Evolutionary conservation across 192 early-diverging fungal species (phyloP).

Genomic region (Coemansia sp.): DNA sequence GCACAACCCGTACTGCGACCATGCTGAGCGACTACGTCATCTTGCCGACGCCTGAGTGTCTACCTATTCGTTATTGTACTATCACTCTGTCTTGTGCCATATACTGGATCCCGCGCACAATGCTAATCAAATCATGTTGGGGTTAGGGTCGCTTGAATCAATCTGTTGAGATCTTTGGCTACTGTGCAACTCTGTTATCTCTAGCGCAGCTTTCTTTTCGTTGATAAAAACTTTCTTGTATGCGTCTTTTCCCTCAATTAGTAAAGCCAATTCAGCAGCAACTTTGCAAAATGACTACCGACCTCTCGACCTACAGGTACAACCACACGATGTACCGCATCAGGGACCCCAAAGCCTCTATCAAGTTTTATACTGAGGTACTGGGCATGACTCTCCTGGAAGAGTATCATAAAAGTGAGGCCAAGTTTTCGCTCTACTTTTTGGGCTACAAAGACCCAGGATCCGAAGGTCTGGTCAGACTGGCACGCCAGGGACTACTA

Average conservation of each 20-base stretch:
- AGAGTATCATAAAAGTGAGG: conserved; percentile 33
- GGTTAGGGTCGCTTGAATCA: neutral
- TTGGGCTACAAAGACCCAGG: conserved; percentile 67
- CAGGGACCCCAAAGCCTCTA: conserved; percentile 77
- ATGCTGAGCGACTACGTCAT: neutral
- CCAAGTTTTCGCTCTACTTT: conserved; percentile 75
- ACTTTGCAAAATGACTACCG: conserved; percentile 47
- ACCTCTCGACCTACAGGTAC: conserved; percentile 56
- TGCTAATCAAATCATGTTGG: neutral
- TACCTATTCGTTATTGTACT: neutral
- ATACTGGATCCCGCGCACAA: neutral
- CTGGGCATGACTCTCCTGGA: conserved; percentile 75
- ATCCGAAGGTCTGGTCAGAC: conserved; percentile 52
- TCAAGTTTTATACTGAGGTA: conserved; percentile 74
- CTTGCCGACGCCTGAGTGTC: neutral
- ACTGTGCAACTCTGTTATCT: neutral
- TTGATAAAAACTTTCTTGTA: neutral
- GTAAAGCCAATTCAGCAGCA: conserved; percentile 11
- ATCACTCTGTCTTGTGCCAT: too few relatives aligned
- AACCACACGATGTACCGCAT: conserved; percentile 91
- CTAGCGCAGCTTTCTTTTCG: neutral
- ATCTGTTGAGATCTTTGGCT: neutral
- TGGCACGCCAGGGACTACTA: conserved; percentile 71
- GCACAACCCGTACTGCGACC: neutral
- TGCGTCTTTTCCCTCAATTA: conserved; percentile 9